Percentiles rank a stretch among this genome's conserved stretches.
Conservation (phyloP, 768 basidiomycete species). For the Suillus hirtellus region DNA sequence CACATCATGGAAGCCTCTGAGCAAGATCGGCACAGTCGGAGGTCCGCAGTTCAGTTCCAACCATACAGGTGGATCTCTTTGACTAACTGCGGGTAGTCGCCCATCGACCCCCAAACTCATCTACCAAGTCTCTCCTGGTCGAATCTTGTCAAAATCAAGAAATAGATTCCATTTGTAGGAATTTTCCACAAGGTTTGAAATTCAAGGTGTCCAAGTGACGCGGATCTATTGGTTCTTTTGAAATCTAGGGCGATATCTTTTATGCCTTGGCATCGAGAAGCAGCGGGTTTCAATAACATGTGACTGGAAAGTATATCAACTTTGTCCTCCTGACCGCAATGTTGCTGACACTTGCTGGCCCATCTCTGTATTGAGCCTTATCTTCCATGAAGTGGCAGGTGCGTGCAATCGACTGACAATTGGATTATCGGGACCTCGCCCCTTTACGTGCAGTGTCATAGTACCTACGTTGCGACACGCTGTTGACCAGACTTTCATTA, state of each 20-base stretch:
- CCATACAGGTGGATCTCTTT: neutral
- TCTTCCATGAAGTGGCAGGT: neutral
- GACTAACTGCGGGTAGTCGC: neutral
- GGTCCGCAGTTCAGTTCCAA: neutral
- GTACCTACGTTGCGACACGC: neutral
- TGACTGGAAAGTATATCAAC: neutral
- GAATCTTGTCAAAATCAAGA: neutral
- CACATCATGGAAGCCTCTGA: neutral
- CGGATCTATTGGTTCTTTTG: neutral
- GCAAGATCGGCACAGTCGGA: neutral
- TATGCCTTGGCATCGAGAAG: neutral
- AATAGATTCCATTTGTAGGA: no score
- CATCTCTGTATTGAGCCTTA: neutral
- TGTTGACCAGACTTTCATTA: neutral
- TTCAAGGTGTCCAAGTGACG: neutral
- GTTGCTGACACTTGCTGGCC: neutral
- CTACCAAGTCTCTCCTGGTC: no score
- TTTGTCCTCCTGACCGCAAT: neutral
- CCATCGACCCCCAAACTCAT: no score
- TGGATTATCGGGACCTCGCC: neutral
- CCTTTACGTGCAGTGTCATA: neutral
- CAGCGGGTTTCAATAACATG: neutral
- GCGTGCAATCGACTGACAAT: neutral
- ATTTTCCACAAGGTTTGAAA: neutral
- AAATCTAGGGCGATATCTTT: neutral